Conservation (phyloP, 2,329 filamentous ascomycete genomes). For the Fusarium keratoplasticum region DNA sequence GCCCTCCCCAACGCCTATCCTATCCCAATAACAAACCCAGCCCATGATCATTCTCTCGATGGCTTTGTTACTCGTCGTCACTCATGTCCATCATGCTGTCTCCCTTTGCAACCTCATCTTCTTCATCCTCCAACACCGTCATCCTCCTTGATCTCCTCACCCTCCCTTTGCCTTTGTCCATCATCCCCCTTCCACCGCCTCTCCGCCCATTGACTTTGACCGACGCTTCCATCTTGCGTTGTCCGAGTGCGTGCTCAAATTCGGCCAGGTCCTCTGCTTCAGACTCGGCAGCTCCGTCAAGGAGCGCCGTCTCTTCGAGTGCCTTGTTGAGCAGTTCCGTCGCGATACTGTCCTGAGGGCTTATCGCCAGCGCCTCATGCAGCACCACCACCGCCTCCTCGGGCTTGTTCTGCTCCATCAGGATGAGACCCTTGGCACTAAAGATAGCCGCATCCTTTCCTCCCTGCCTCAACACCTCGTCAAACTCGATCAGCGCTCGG, state of each 20-base stretch:
- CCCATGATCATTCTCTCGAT: slow-evolving; percentile 1
- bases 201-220: slow-evolving; percentile 49
- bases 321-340: slow-evolving; percentile 82
- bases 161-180: slow-evolving; percentile 60
- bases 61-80: slow-evolving; percentile 58
- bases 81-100: slow-evolving; percentile 68
- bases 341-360: slow-evolving; percentile 83
- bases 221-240: slow-evolving; percentile 59
- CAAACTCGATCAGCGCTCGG: slow-evolving; percentile 82
- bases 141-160: slow-evolving; percentile 49
- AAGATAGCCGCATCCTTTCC: slow-evolving; percentile 84
- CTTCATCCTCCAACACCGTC: slow-evolving; percentile 48
- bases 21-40: slow-evolving; percentile 22
- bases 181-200: slow-evolving; percentile 34
- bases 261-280: slow-evolving; percentile 59
- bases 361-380: slow-evolving; percentile 85
- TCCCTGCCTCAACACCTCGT: slow-evolving; percentile 85
- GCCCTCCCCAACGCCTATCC: slow-evolving; percentile 30
- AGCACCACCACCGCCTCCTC: slow-evolving; percentile 84
- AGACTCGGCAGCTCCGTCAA: slow-evolving; percentile 59
- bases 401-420: slow-evolving; percentile 79
- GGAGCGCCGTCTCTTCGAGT: slow-evolving; percentile 68
- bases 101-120: slow-evolving; percentile 52
- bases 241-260: slow-evolving; percentile 65
- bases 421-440: slow-evolving; percentile 83